Conservation (phyloP, 345 rosid species). For the Adansonia digitata region DNA sequence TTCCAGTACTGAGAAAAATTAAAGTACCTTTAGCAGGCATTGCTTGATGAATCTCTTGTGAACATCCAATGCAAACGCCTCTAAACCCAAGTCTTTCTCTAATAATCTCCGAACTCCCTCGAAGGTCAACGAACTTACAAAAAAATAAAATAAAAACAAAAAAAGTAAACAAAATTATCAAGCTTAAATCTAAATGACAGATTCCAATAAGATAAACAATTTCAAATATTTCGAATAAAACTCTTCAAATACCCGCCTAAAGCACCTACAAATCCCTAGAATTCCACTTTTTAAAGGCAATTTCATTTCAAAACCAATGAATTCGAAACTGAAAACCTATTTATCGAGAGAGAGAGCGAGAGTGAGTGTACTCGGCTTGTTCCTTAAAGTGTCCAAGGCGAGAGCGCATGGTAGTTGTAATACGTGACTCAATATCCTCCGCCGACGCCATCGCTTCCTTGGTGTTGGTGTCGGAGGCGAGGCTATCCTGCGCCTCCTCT, state of each 20-base stretch:
- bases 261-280: background rate
- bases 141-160: background rate
- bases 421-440: constrained; percentile 43
- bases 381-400: constrained; percentile 59
- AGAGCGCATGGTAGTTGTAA: constrained; percentile 59
- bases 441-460: constrained; percentile 11
- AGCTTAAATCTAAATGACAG: background rate
- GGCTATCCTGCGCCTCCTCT: constrained; percentile 26
- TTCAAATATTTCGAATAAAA: background rate
- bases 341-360: constrained; percentile 1
- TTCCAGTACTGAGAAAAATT: background rate
- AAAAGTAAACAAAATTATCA: background rate
- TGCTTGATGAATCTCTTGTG: constrained; percentile 70
- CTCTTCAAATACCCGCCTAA: background rate
- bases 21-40: constrained; percentile 46
- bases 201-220: background rate
- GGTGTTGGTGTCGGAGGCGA: background rate
- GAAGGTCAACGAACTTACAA: constrained; percentile 50
- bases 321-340: background rate
- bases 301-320: background rate
- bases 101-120: constrained; percentile 76
- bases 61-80: constrained; percentile 57
- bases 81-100: constrained; percentile 77
- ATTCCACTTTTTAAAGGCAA: background rate
- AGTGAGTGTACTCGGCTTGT: constrained; percentile 51